Evolutionary conservation across 805 yeast genomes (phyloP).

Genomic region (Yamadazyma phyllophila): DNA sequence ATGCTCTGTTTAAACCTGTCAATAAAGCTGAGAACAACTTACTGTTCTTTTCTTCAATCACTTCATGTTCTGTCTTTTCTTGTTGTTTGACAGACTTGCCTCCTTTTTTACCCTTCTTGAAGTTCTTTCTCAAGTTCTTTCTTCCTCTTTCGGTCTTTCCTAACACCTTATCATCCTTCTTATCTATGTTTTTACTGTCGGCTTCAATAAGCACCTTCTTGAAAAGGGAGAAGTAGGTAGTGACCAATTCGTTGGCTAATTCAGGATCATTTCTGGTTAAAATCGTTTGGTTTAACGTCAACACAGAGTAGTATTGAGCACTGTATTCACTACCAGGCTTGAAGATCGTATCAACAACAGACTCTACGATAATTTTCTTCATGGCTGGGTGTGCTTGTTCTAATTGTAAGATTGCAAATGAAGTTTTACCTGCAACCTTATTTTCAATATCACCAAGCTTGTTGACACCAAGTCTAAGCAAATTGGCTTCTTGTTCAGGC

Average conservation of each 20-base stretch:
- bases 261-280: slow-evolving; percentile 71
- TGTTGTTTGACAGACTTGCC: slow-evolving; percentile 68
- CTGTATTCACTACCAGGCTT: slow-evolving; percentile 75
- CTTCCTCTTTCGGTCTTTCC: slow-evolving; percentile 60
- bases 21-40: slow-evolving; percentile 85
- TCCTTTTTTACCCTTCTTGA: slow-evolving; percentile 84
- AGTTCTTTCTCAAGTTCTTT: slow-evolving; percentile 57
- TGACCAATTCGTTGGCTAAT: slow-evolving; percentile 80
- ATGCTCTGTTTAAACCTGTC: slow-evolving; percentile 94
- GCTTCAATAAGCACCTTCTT: slow-evolving; percentile 76
- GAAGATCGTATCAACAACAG: slow-evolving; percentile 78
- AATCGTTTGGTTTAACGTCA: slow-evolving; percentile 91
- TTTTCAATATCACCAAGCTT: slow-evolving; percentile 92
- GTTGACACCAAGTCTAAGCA: slow-evolving; percentile 84
- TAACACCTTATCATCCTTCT: slow-evolving; percentile 35
- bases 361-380: slow-evolving; percentile 77
- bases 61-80: slow-evolving; percentile 61
- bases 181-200: slow-evolving; percentile 45
- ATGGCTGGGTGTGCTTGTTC: slow-evolving; percentile 95
- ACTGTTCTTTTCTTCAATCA: slow-evolving; percentile 74
- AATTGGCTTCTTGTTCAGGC: slow-evolving; percentile 95
- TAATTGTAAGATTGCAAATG: slow-evolving; percentile 72
- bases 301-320: slow-evolving; percentile 80
- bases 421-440: slow-evolving; percentile 85
- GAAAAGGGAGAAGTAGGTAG: slow-evolving; percentile 81